Conservation (phyloP, 495 filamentous ascomycete species). For the Copromyces sp. region DNA sequence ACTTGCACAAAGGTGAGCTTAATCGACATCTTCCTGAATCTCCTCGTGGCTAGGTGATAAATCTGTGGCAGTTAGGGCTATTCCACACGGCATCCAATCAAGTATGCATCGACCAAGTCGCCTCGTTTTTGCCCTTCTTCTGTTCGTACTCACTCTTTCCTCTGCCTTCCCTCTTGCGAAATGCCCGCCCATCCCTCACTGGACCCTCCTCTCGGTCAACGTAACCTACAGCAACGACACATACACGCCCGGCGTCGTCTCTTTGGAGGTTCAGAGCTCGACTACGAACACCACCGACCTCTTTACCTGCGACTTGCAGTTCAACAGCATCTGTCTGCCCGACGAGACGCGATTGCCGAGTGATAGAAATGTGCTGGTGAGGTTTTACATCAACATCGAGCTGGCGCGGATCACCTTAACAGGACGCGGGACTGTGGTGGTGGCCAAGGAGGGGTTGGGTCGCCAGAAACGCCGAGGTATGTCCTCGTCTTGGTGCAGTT, state of each 20-base stretch:
- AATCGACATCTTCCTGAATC: background rate
- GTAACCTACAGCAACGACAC: conserved; percentile 6
- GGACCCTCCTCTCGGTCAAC: background rate
- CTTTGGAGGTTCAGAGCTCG: background rate
- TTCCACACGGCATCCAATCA: background rate
- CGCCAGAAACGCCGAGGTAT: background rate
- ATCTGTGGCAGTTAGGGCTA: background rate
- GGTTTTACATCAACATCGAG: conserved; percentile 1
- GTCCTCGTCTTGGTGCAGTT: background rate
- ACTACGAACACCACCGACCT: background rate
- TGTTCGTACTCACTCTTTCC: background rate
- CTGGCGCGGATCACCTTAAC: background rate
- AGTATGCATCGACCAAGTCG: background rate
- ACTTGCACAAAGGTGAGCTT: background rate
- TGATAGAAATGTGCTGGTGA: background rate
- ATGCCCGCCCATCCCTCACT: background rate
- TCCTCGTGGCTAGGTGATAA: background rate
- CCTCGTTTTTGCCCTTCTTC: background rate
- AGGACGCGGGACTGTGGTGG: conserved; percentile 1
- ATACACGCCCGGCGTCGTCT: background rate
- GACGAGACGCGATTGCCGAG: background rate
- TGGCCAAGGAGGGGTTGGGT: background rate
- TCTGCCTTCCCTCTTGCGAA: background rate
- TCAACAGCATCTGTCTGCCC: conserved; percentile 1
- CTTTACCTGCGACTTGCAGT: background rate